Conservation (phyloP, 2,329 filamentous ascomycete genomes). For the Alternaria hordeiaustralica region DNA sequence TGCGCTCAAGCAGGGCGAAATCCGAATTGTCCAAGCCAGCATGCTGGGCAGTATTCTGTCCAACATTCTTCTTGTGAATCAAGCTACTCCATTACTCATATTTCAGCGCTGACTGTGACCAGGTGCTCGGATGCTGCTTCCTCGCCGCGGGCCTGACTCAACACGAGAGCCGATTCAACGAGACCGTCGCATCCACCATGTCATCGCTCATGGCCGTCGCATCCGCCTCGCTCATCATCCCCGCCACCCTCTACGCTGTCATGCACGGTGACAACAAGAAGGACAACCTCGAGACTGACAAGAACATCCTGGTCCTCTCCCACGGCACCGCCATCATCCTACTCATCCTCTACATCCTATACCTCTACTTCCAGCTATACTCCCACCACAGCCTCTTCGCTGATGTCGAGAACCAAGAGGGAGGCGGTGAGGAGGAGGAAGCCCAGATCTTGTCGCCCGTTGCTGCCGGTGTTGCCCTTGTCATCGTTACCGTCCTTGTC, state of each 20-base stretch:
- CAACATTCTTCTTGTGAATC: slow-evolving; percentile 78
- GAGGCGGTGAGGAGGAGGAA: slow-evolving; percentile 40
- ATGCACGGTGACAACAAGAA: slow-evolving; percentile 49
- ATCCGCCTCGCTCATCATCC: slow-evolving; percentile 61
- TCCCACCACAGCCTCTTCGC: slow-evolving; percentile 58
- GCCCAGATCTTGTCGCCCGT: slow-evolving; percentile 54
- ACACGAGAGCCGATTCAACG: slow-evolving; percentile 65
- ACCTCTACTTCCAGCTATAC: slow-evolving; percentile 63
- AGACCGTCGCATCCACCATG: slow-evolving; percentile 79
- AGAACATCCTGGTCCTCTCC: slow-evolving; percentile 58
- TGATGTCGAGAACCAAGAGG: slow-evolving; percentile 43
- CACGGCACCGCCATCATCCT: slow-evolving; percentile 62
- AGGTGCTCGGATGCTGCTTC: slow-evolving; percentile 62
- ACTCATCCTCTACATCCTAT: slow-evolving; percentile 60
- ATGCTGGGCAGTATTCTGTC: slow-evolving; percentile 97
- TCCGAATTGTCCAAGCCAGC: slow-evolving; percentile 94
- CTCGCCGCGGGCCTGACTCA: slow-evolving; percentile 56
- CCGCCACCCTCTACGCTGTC: slow-evolving; percentile 59
- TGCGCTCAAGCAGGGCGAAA: slow-evolving; percentile 82
- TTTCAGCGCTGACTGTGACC: slow-evolving; percentile 57
- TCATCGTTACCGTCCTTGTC: slow-evolving; percentile 57
- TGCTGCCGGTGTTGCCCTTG: slow-evolving; percentile 54
- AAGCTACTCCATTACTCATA: slow-evolving; percentile 22
- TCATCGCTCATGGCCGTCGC: slow-evolving; percentile 65
- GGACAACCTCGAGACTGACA: slow-evolving; percentile 50